These are phyloP conservation scores for Oryza officinalis DNA, from an alignment of 176 grass and related monocot genomes.

Conservation along the genomic window DNA sequence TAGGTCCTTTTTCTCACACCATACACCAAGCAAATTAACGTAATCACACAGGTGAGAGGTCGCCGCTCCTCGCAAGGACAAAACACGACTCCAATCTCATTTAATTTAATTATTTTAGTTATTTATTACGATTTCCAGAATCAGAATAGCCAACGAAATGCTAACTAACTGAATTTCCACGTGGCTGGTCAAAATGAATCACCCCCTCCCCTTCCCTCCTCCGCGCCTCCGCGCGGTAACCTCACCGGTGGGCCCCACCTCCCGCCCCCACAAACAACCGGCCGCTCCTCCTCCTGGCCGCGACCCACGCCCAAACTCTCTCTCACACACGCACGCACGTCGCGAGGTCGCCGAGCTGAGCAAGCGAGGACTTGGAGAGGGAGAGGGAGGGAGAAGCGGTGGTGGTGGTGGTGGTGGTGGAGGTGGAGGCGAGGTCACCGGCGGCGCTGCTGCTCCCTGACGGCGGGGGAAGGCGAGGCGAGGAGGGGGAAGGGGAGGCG, in stretches of 20 bases:
- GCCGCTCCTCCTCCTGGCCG: conserved; percentile 33
- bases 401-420: neutral
- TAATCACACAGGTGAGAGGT: neutral
- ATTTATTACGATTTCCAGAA: neutral
- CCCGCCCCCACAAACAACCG: conserved; percentile 43
- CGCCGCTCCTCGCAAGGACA: neutral
- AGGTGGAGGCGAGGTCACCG: neutral
- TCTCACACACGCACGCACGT: neutral
- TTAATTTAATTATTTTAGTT: neutral
- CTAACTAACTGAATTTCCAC: conserved; percentile 33
- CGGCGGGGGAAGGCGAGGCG: neutral
- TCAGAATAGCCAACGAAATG: neutral
- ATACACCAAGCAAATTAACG: too few relatives aligned
- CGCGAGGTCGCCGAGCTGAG: neutral
- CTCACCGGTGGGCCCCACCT: conserved; percentile 32
- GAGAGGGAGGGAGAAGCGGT: neutral
- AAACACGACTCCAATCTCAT: neutral
- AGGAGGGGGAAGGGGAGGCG: neutral
- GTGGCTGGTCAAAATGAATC: conserved; percentile 35
- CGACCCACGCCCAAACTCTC: conserved; percentile 42
- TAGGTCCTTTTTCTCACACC: too few relatives aligned
- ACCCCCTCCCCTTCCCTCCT: too few relatives aligned
- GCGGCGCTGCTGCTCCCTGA: neutral
- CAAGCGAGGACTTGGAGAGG: neutral
- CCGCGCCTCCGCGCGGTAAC: conserved; percentile 10